Evolutionary conservation across 2,329 filamentous ascomycete species (phyloP).

Genomic region (Harringtonia aguacate): DNA sequence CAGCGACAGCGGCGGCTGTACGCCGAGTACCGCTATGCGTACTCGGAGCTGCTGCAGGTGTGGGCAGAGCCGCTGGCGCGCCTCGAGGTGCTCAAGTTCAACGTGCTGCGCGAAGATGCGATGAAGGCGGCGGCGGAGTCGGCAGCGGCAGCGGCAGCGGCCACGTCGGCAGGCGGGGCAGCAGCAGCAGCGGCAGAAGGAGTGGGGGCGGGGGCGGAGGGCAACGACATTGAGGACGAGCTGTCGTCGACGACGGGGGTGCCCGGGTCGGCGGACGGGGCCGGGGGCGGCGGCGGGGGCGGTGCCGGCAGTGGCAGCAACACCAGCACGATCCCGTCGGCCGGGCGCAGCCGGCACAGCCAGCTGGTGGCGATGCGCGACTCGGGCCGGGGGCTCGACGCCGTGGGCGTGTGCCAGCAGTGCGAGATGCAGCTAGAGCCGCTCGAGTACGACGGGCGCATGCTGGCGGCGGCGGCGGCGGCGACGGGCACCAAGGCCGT

Average conservation of each 20-base stretch:
- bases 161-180: background rate
- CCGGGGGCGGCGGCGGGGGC: constrained; percentile 12
- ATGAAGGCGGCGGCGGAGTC: constrained; percentile 10
- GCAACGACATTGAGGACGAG: background rate
- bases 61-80: constrained; percentile 53
- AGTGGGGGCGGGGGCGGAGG: background rate
- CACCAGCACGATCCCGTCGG: background rate
- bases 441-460: constrained; percentile 26
- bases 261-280: constrained; percentile 17
- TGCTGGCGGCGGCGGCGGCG: constrained; percentile 28
- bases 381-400: constrained; percentile 47
- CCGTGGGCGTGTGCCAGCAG: constrained; percentile 50
- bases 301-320: constrained; percentile 16
- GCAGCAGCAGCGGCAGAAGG: constrained; percentile 15
- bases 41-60: constrained; percentile 58
- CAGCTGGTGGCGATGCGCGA: constrained; percentile 37
- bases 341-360: constrained; percentile 32
- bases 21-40: constrained; percentile 51
- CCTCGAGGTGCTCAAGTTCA: constrained; percentile 60
- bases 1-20: constrained; percentile 31
- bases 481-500: constrained; percentile 20
- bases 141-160: constrained; percentile 14
- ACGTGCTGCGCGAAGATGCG: constrained; percentile 43
- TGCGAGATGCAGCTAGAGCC: constrained; percentile 55
- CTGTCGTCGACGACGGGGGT: constrained; percentile 15